These are phyloP conservation scores for Prunus davidiana DNA, from an alignment of 306 rosid genomes.

Conservation along the genomic window DNA sequence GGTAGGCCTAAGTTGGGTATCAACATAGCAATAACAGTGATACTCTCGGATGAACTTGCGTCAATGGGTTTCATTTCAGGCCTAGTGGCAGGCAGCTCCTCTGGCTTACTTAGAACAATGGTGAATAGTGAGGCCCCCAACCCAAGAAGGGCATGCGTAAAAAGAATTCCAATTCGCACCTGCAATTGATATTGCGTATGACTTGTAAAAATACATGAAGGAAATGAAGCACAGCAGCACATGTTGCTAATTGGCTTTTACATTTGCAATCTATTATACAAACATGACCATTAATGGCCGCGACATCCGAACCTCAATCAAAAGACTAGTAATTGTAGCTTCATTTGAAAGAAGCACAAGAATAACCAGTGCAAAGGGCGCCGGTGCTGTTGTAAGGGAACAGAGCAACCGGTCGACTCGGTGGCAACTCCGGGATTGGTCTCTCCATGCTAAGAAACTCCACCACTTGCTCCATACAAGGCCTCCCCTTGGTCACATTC, in stretches of 20 bases:
- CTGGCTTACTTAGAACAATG: no score
- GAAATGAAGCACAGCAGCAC: not conserved
- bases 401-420: constrained; percentile 60
- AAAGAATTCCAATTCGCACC: not conserved
- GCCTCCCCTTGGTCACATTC: constrained; percentile 66
- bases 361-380: constrained; percentile 57
- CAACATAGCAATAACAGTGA: no score
- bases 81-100: no score
- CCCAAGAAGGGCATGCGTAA: not conserved
- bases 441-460: constrained; percentile 52
- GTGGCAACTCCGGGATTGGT: constrained; percentile 62
- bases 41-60: no score
- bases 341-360: constrained; percentile 56
- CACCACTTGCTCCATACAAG: constrained; percentile 66
- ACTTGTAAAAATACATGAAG: not conserved
- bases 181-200: no score
- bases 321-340: no score
- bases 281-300: no score
- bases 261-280: not conserved
- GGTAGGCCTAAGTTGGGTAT: no score
- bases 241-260: not conserved
- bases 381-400: constrained; percentile 64
- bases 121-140: no score
- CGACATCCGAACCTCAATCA: no score
- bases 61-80: no score